Base-by-base conservation (phyloP, 2,329 filamentous ascomycete genomes). In the Nannizzia gypsea region DNA sequence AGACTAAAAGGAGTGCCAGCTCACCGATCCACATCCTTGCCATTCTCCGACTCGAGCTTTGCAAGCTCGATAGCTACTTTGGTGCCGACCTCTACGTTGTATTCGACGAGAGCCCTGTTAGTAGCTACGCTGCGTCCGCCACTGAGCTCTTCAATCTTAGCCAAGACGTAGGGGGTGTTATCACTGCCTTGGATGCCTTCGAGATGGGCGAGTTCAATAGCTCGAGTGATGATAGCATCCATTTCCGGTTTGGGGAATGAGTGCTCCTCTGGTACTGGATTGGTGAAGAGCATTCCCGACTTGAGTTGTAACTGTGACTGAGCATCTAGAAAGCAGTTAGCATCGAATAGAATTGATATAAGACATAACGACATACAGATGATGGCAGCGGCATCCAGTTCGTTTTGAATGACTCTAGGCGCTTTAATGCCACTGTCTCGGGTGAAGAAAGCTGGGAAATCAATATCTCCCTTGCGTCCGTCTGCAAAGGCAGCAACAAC, bases 381-480 rank as follows among this genome's bases (percentile, higher is more conserved):
- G 60, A 97, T 89, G n/a, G 87, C 85, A 0, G 93, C 93, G 36
- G 93, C 93, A 69, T 97, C 88, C 59, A 79, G 79, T 70, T 95
- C 89, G 64, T 86, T 81, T 58, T 84, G 75, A 46, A 96, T 82
- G 1, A 88, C 82, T 22, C 83, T 82, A 0, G 92, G 92, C 69
- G 90, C 95, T 71, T 79, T 84, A 58, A 87, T 76, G 11, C 90
- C 89, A 71, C 91, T 96, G 46, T 96, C 89, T 44, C 92, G 80
- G 0, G 88, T 89, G 82, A 89, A 99, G 73, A 99, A 99, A 0
- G 89, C 90, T 0, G 93, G 93, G 67, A 97, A 93, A 67, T 95
- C 87, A 44, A 96, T 81, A 4, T 80, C 75, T 1, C 84, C 87
- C 26, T 76, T 74, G 40, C 89, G 82, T 0, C 88, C 89, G 72